Base-by-base conservation (phyloP, 805 yeast genomes). In the Teunomyces funiuensis region DNA sequence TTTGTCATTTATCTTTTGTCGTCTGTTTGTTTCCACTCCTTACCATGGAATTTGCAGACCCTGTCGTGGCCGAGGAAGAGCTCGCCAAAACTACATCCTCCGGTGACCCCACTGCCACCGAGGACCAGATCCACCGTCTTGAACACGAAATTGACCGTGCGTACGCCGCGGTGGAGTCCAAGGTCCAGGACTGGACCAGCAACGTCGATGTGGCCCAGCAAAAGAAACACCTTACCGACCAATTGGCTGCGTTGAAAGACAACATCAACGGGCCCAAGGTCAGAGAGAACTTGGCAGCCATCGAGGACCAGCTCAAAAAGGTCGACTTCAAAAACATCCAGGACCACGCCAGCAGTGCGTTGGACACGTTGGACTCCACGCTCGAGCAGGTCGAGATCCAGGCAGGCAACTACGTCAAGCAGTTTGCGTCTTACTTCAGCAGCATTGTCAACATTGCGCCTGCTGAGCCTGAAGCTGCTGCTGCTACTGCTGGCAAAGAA, bases 341-440 rank as follows among this genome's bases (percentile, higher is more conserved):
- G n/a, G 30, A 34, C 4, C 66, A 55, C 41, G 88, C 85, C 50
- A 73, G 72, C 34, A 79, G 76, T 27, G 71, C 71, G 39, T 67
- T 89, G 37, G 90, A 87, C 47, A 76, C 78, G 6, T 71, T 90
- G 45, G 97, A 89, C 59, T 65, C 77, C 6, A 48, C 81, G 50
- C 69, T 90, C 34, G 96, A 86, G 51, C 70, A 71, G 40, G 81
- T 88, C 6, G 97, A 90, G 58, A 76, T 74, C 39, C 63, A 73
- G 23, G 90, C 95, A 0, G 77, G 83, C 1, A 67, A 68, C n/a
- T 80, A 77, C 52, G 78, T 80, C 13, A 59, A 66, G 29, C 79
- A 73, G 53, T 68, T 85, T 42, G 77, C 87, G n/a, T 71, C 77
- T 5, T 74, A 81, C 44, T 68, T 85, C 36, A 55, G 70, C 13